A percentile compares a stretch with the other conserved stretches of the same genome.
These are phyloP conservation scores for Takakia lepidozioides DNA, from an alignment of 225 moss, liverwort and hornwort genomes.

Conservation along the genomic window DNA sequence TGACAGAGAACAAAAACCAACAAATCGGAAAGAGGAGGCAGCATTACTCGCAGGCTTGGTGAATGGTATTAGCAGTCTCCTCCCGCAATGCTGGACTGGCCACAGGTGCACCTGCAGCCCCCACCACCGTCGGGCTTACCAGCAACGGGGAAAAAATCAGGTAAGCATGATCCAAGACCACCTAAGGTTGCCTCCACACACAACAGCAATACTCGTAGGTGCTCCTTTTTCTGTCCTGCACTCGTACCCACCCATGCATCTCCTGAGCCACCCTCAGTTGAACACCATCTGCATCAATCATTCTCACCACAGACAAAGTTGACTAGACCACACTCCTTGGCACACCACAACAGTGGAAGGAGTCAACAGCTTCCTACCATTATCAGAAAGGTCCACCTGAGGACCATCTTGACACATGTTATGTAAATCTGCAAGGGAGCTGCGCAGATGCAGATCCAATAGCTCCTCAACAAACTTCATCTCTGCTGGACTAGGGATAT, in stretches of 20 bases:
- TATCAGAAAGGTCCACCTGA: slow-evolving; percentile 45
- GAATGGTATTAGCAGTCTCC: slow-evolving; percentile 62
- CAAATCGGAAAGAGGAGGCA: too few relatives aligned
- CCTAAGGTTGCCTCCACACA: slow-evolving; percentile 52
- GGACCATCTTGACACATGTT: slow-evolving; percentile 34
- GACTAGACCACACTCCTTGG: too few relatives aligned
- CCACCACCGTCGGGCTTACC: slow-evolving; percentile 39
- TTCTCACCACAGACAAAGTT: neutral
- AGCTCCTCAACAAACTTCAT: slow-evolving; percentile 52
- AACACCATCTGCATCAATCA: too few relatives aligned
- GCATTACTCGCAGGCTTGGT: slow-evolving; percentile 68
- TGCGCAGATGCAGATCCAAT: slow-evolving; percentile 45
- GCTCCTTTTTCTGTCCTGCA: slow-evolving; percentile 69
- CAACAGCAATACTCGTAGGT: slow-evolving; percentile 57
- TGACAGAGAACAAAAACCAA: too few relatives aligned
- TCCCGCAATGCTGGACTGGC: slow-evolving; percentile 49
- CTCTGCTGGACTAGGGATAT: slow-evolving; percentile 50
- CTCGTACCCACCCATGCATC: slow-evolving; percentile 2
- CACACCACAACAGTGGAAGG: too few relatives aligned
- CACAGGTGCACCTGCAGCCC: slow-evolving; percentile 43
- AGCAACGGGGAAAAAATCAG: slow-evolving; percentile 42
- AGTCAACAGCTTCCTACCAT: too few relatives aligned
- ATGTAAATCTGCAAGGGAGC: slow-evolving; percentile 45
- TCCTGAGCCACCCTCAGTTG: too few relatives aligned
- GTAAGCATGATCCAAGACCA: slow-evolving; percentile 65